Base-by-base conservation (phyloP, 495 filamentous ascomycete genomes). In the Aspergillus avenaceus region DNA sequence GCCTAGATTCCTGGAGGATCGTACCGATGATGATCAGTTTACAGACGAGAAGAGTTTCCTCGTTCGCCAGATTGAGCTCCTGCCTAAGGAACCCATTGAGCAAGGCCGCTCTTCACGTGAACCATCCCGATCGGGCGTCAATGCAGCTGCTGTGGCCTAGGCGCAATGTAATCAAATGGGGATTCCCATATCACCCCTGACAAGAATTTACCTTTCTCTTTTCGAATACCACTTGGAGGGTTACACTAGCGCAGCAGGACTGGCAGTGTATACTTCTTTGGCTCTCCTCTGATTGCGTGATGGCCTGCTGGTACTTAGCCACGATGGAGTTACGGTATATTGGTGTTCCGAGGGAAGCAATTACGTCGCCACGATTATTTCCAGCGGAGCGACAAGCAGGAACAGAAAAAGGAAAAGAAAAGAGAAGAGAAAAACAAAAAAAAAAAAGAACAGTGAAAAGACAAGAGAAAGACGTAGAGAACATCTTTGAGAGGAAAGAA, bases 11-110 rank as follows among this genome's bases (percentile, higher is more conserved):
- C 72, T 97, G 22, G 92, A 95, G 59, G 95, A 99, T 59, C 79
- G 95, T 40, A 95, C 87, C 8, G 95, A 99, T 42, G 95, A 99
- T 65, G 95, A 97, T 62, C 95, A 99, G 66, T 99, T 99, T 66
- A 90, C 87, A 47, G 95, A 99, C 60, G 95, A 99, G 79, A 87
- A 96, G 63, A 90, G 89, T 55, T 99, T 96, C 62, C 70, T 97
- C 49, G 90, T 97, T 54, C 91, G 93, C 65, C 91, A 96, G 66
- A 96, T 99, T 52, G 81, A 85, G 62, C 82, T 86, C 36, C 76
- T 93, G 64, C 86, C 88, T 8, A 72, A 82, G 23, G 79, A 79
- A 47, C 85, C 85, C 9, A 76, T 86, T 14, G 77, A 84, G 24
- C 67, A 64, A 28, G 50, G 53, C 23, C 67, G 63, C 21, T 59